These are phyloP conservation scores for Taphrina betulina DNA, from an alignment of 1,139 yeast species.

Conservation along the genomic window DNA sequence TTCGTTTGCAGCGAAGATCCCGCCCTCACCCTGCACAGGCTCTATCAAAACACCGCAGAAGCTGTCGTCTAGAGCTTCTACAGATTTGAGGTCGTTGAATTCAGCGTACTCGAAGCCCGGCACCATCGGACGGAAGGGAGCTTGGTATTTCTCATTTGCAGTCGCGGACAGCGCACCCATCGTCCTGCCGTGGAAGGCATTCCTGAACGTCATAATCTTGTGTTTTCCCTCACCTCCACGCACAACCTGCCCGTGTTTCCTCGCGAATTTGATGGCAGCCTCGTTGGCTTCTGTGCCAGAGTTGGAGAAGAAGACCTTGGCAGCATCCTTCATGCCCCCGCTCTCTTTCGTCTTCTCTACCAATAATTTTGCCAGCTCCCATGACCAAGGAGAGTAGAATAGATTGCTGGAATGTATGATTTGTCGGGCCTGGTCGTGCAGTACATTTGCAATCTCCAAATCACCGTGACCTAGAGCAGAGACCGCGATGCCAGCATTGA, in stretches of 20 bases:
- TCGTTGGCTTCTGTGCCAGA: conserved; percentile 98
- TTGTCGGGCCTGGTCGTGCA: conserved; percentile 67
- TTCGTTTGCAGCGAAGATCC: conserved; percentile 65
- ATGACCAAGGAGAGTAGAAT: conserved; percentile 80
- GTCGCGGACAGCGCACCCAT: conserved; percentile 92
- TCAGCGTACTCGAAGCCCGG: conserved; percentile 69
- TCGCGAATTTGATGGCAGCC: conserved; percentile 93
- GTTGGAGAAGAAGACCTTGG: conserved; percentile 82
- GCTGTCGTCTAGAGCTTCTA: conserved; percentile 58
- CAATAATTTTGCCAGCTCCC: conserved; percentile 69
- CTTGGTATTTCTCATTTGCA: conserved; percentile 86
- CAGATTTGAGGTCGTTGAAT: conserved; percentile 59
- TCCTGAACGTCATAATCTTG: conserved; percentile 79
- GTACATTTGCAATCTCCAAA: conserved; percentile 65
- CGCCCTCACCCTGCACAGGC: conserved; percentile 98
- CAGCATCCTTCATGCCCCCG: conserved; percentile 51
- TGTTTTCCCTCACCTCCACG: conserved; percentile 52
- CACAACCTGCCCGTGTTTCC: conserved; percentile 69
- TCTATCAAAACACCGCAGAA: conserved; percentile 93
- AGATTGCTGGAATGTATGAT: conserved; percentile 82
- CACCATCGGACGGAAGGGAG: conserved; percentile 82
- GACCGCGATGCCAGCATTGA: conserved; percentile 94
- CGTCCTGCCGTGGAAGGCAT: conserved; percentile 92
- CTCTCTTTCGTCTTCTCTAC: conserved; percentile 64
- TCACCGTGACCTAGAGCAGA: conserved; percentile 90